Conservation (phyloP, 768 basidiomycete genomes). For the Xanthoconium stramineum region DNA sequence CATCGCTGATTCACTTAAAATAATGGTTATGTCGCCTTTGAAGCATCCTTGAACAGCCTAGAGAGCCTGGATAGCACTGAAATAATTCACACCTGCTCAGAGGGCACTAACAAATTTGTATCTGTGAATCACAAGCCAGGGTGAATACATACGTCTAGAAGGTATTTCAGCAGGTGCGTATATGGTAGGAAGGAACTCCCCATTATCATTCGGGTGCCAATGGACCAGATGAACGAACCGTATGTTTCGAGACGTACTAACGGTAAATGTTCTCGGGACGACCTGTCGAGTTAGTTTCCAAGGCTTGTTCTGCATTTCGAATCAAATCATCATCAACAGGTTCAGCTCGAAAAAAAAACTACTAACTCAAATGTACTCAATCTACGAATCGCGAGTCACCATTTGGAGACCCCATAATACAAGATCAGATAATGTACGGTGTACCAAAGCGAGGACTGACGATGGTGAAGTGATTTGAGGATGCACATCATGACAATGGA, state of each 20-base stretch:
- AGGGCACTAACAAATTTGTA: background rate
- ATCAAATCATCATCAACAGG: background rate
- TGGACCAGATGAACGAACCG: background rate
- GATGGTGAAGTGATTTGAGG: background rate
- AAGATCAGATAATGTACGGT: background rate
- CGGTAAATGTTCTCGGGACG: background rate
- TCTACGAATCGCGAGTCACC: background rate
- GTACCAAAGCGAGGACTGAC: conserved; percentile 9
- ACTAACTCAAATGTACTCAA: background rate
- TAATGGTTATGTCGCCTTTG: background rate
- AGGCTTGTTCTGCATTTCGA: background rate
- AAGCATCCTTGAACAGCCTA: background rate
- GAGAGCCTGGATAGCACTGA: background rate
- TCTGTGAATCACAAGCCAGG: background rate
- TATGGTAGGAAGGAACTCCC: conserved; percentile 9
- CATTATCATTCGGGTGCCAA: background rate
- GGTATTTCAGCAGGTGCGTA: background rate
- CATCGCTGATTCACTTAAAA: background rate
- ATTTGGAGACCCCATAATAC: background rate
- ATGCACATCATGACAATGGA: background rate
- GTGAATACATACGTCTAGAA: conserved; percentile 6
- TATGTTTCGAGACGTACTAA: background rate
- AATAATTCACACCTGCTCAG: conserved; percentile 9
- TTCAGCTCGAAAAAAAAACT: too few species aligned
- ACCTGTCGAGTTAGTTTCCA: background rate